Evolutionary conservation across 1,284 basidiomycete genomes (phyloP), one percentile per base, ranked within the genome.

Genomic region (Neonothopanus nambi): DNA sequence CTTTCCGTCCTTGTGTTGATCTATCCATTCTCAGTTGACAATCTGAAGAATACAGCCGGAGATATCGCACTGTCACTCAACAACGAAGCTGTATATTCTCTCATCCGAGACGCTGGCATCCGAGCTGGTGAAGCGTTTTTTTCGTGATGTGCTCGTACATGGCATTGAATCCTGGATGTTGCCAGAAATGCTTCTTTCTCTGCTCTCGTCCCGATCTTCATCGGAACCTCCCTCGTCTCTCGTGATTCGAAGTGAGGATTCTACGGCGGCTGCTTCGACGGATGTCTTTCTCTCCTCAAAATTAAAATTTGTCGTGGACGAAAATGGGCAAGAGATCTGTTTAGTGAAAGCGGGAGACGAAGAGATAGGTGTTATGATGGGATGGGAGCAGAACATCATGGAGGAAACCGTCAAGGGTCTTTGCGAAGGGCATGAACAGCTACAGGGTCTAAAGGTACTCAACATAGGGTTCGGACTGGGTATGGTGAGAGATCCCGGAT

Each of bases 391-490:
- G 54, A 80, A 75, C 6, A 89, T 97, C 62, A 97, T 93, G 90
- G 67, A 75, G 59, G 74, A 82, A 63, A 92, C 90, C 1, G 89
- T 89, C 8, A 66, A 77, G 49, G 71, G 72, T 54, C 76, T 95
- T 60, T 87, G 82, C 56, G 63, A 66, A 24, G 74, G 65, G 46
- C 82, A 88, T 59, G 73, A 78, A 24, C 75, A 78, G 41, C 63
- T 71, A 1, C 61, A 70, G 13, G 80, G 81, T 4, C 75, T 95
- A 46, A 85, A 80, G 43, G 75, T 98, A 0, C 74, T 99, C 50
- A 99, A 98, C 64, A 77, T 98, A 30, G 96, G 97, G 4, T 98
- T 96, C 65, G 96, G 96, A 11, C 77, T 99, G 9, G 96, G 96
- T 12, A 95, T 98, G 54, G 93, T 95, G 60, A 62, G 90, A 76